Evolutionary conservation across 1,284 basidiomycete genomes (phyloP).

Genomic region (Pyrrhoderma noxium): DNA sequence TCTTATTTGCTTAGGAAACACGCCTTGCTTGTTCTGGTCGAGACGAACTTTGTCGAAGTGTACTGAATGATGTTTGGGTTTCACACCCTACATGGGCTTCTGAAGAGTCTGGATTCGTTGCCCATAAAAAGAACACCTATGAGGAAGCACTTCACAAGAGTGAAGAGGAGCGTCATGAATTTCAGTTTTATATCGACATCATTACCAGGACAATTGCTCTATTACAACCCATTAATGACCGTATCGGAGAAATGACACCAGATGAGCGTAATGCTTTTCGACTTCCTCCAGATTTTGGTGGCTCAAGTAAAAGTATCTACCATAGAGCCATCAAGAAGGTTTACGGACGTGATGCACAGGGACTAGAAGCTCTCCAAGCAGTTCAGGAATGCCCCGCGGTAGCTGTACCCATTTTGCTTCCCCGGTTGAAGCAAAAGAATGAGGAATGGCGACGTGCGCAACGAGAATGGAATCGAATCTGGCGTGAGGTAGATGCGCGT

Average conservation of each 20-base stretch:
- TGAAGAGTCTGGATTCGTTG: conserved; percentile 88
- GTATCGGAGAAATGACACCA: conserved; percentile 84
- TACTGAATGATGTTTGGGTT: conserved; percentile 95
- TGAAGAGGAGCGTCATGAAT: conserved; percentile 98
- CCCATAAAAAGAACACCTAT: conserved; percentile 96
- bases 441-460: conserved; percentile 96
- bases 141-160: conserved; percentile 95
- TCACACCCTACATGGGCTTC: conserved; percentile 98
- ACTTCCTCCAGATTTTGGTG: conserved; percentile 85
- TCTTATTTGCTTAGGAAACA: conserved; percentile 66
- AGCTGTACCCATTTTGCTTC: conserved; percentile 88
- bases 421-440: conserved; percentile 89
- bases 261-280: conserved; percentile 85
- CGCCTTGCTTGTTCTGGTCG: conserved; percentile 89
- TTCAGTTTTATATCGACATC: conserved; percentile 94
- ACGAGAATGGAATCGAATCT: conserved; percentile 94
- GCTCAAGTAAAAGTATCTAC: conserved; percentile 83
- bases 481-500: conserved; percentile 94
- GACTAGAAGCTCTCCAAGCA: conserved; percentile 81
- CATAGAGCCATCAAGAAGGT: conserved; percentile 93
- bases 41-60: conserved; percentile 92
- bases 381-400: conserved; percentile 90
- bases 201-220: conserved; percentile 88
- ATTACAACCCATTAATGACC: conserved; percentile 82
- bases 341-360: conserved; percentile 77